These are phyloP conservation scores for Ilex paraguariensis DNA, from an alignment of 305 asterid genomes.

Conservation along the genomic window DNA sequence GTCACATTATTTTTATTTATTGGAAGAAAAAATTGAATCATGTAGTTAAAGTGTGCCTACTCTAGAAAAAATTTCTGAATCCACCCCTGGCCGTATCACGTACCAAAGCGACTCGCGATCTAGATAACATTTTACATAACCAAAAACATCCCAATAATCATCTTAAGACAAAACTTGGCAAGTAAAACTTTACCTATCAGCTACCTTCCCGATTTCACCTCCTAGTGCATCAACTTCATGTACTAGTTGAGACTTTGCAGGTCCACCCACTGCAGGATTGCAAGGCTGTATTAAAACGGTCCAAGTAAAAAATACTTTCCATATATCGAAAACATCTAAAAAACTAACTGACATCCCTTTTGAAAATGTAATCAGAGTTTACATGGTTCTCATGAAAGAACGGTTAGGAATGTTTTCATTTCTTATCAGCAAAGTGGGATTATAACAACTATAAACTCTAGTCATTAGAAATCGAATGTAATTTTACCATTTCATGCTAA, in stretches of 20 bases:
- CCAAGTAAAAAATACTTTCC: background rate
- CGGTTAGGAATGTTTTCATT: background rate
- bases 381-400: background rate
- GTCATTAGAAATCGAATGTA: no score
- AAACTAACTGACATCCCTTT: background rate
- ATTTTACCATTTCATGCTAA: no score
- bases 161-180: background rate
- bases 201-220: slow-evolving; percentile 96
- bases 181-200: slow-evolving; percentile 65
- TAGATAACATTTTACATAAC: no score
- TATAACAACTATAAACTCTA: no score
- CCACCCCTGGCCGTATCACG: no score
- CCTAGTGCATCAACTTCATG: slow-evolving; percentile 99
- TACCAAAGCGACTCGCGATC: no score
- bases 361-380: background rate
- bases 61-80: no score
- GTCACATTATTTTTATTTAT: no score
- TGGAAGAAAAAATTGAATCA: no score
- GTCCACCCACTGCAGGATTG: slow-evolving; percentile 99
- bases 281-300: slow-evolving; percentile 66
- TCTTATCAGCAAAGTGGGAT: background rate
- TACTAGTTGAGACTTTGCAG: slow-evolving; percentile 96
- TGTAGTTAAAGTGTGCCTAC: no score
- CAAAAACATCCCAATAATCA: background rate
- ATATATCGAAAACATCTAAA: background rate